Conservation (phyloP, 257 asterid genomes). For the Solanum sejunctum region DNA sequence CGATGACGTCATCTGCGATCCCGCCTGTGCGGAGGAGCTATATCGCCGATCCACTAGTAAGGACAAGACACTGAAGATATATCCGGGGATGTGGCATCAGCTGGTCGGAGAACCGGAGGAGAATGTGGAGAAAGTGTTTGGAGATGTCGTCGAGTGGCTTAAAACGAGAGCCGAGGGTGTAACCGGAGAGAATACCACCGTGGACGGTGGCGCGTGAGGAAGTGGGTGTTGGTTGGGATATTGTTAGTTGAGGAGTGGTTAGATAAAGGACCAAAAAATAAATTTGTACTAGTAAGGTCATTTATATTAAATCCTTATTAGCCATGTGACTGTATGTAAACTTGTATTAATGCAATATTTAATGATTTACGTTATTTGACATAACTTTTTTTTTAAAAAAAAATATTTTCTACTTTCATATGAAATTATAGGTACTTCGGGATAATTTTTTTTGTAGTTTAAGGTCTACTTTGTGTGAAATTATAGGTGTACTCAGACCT, state of each 20-base stretch:
- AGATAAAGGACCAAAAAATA: neutral
- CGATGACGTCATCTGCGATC: slow-evolving; percentile 29
- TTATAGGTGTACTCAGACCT: too few relatives aligned
- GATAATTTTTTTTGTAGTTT: too few relatives aligned
- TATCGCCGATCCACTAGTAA: slow-evolving; percentile 37
- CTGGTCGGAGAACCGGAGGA: slow-evolving; percentile 78
- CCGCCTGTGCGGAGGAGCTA: slow-evolving; percentile 43
- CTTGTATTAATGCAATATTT: neutral
- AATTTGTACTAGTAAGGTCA: neutral
- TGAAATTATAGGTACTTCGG: too few relatives aligned
- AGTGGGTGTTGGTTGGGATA: neutral
- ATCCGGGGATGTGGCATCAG: slow-evolving; percentile 91
- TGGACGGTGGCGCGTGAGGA: neutral
- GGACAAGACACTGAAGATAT: slow-evolving; percentile 63
- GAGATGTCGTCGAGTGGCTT: slow-evolving; percentile 74
- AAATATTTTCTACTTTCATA: neutral
- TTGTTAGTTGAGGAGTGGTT: neutral
- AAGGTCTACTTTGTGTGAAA: too few relatives aligned
- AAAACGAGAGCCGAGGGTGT: slow-evolving; percentile 8
- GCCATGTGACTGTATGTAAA: neutral
- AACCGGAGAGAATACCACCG: neutral
- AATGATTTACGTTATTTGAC: neutral
- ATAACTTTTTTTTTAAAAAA: neutral
- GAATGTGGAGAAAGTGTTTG: slow-evolving; percentile 65
- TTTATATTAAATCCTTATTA: neutral